Base-by-base conservation (phyloP, 2,329 filamentous ascomycete species). In the Scolecobasidium constrictum region DNA sequence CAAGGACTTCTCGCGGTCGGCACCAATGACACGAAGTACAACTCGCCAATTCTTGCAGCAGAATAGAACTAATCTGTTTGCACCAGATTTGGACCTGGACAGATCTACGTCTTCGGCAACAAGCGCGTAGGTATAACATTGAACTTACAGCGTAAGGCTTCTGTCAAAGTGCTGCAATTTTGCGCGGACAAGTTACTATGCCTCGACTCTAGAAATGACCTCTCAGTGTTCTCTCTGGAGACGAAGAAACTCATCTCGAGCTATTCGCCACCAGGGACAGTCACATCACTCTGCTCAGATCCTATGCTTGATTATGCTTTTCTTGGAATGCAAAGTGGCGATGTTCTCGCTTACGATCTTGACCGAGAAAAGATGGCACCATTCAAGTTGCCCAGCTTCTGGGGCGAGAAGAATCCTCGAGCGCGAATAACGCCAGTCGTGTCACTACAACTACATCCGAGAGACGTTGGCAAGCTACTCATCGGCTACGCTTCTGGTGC, bases 251-350 rank as follows among this genome's bases (percentile, higher is more conserved):
- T 81, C 43, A 51, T 86, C 31, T 75, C 78, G 19, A 78, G 77
- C 23, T 82, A 87, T 56, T 77, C 83, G 3, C 81, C 86, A 7
- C 84, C 86, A 1, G 87, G 86, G 4, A 73, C 78, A 38, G 84
- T 88, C 16, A 80, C 77, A 12, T 74, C 77, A 22, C 59, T 96
- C 53, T 72, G 83, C 45, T 87, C 83, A 5, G 92, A 98, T 58
- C 86, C 90, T 1, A 85, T 86, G 65, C 70, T 98, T 47, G 92
- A 98, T 60, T 98, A 93, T 78, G 86, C 82, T 28, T 82, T 98
- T 48, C 68, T 96, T 35, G 92, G 87, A 11, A 67, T 87, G 48
- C 78, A 84, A 49, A 84, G 75, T 55, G 87, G 90, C 47, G 88
- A 96, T 45, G 71, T 96, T 9, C 72, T 90, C 46, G 86, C 86